Base-by-base conservation (phyloP, 768 basidiomycete genomes). In the Tubosaeta brunneosetosa region DNA sequence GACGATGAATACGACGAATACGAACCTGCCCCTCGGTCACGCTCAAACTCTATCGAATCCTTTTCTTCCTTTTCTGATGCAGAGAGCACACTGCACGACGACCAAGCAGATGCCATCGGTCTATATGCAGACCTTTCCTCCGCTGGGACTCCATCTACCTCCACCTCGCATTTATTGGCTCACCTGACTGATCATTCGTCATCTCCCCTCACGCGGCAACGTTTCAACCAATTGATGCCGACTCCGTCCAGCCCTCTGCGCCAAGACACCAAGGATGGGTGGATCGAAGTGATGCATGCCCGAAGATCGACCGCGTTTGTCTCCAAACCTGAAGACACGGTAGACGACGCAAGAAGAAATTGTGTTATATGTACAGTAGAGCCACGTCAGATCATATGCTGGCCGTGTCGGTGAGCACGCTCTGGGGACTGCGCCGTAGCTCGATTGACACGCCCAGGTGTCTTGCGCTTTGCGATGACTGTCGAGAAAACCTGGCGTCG, bases 341-440 rank as follows among this genome's bases (percentile, higher is more conserved):
- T 47, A 0, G 59, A 55, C n/a, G 68, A 65, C 29, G 34, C 53
- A 3, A 64, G 75, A 47, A 68, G 71, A 25, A 68, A 73, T 45
- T 91, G 88, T 61, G 87, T 91, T 6, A 77, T 91, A 45, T 91
- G 88, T 59, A 86, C 82, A 26, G 71, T 72, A n/a, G 84, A 84
- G 51, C 71, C 76, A 26, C 71, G 88, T 45, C 81, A 86, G 61
- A 78, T 91, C 52, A 86, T 91, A 47, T 90, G 86, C 60, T 91
- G 88, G 88, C 88, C 88, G n/a, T 90, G 88, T 65, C 79, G 88
- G 85, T 87, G 52, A 61, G 78, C 63, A 47, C n/a, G 9, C 17
- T 10, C 3, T 38, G 27, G 27, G 29, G 36, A 16, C 22, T 44
- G 44, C 10, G 2, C 10, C 14, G 17, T 43, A 44, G 38, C 17